Percentiles rank a stretch among this genome's conserved stretches.
These are phyloP conservation scores for Hyphodiscus hymeniophilus DNA, from an alignment of 495 filamentous ascomycete species.

Conservation along the genomic window DNA sequence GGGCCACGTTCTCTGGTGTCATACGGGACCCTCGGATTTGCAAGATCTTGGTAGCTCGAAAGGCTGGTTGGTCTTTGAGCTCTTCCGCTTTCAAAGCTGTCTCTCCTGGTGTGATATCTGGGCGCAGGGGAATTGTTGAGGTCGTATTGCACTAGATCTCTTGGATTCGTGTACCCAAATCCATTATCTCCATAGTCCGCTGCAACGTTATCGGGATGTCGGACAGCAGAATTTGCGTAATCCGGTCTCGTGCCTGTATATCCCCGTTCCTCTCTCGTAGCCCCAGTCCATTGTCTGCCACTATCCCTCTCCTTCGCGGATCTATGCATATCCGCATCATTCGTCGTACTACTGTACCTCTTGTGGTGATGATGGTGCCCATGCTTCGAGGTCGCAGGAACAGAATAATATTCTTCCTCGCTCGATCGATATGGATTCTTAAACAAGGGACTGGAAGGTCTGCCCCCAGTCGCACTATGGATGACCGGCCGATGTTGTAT, in stretches of 20 bases:
- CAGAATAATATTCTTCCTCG: constrained; percentile 42
- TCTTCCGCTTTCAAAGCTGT: constrained; percentile 44
- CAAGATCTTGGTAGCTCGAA: constrained; percentile 49
- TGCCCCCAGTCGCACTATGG: constrained; percentile 22
- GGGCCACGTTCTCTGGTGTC: constrained; percentile 43
- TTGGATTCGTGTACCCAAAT: constrained; percentile 65
- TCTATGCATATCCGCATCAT: constrained; percentile 17
- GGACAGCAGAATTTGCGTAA: constrained; percentile 12
- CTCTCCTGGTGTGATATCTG: constrained; percentile 34
- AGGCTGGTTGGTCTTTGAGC: constrained; percentile 50
- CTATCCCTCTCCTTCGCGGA: constrained; percentile 13
- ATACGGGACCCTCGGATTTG: constrained; percentile 31
- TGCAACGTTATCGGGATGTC: constrained; percentile 28
- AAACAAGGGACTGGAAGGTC: constrained; percentile 32
- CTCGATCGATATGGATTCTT: constrained; percentile 38
- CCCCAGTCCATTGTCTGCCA: constrained; percentile 14
- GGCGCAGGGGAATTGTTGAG: constrained; percentile 32
- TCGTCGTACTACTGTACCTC: constrained; percentile 19
- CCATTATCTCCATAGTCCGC: constrained; percentile 57
- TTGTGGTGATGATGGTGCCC: constrained; percentile 12
- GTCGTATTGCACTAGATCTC: constrained; percentile 61
- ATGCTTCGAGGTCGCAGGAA: constrained; percentile 40
- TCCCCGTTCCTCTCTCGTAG: constrained; percentile 20
- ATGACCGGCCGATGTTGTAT: constrained; percentile 24
- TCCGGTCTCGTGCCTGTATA: constrained; percentile 16